Evolutionary conservation across 2,329 filamentous ascomycete genomes (phyloP).

Genomic region (Delphinella strobiligena): DNA sequence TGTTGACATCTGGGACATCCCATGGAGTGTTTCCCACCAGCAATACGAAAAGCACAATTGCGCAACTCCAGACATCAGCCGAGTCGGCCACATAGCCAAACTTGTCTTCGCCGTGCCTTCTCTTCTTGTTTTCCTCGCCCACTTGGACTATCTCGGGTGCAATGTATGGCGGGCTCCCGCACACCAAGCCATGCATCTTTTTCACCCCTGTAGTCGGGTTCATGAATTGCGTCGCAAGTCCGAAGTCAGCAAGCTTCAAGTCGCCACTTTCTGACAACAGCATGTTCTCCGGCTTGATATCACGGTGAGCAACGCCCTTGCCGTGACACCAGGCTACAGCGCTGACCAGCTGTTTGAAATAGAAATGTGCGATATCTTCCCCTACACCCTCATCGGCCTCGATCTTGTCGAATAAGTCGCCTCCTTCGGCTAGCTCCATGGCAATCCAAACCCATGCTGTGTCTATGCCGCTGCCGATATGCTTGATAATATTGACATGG

Average conservation of each 20-base stretch:
- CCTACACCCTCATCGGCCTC: constrained; percentile 93
- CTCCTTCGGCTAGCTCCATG: constrained; percentile 92
- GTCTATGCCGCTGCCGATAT: constrained; percentile 81
- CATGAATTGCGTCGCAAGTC: constrained; percentile 85
- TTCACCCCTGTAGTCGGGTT: constrained; percentile 61
- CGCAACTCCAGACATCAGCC: constrained; percentile 94
- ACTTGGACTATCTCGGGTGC: constrained; percentile 70
- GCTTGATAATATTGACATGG: constrained; percentile 88
- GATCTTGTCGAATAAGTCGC: constrained; percentile 98
- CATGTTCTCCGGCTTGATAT: constrained; percentile 75
- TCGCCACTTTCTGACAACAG: constrained; percentile 73
- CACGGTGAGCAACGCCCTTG: constrained; percentile 83
- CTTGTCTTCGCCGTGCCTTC: constrained; percentile 32
- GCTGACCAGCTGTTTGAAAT: constrained; percentile 82
- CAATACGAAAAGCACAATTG: constrained; percentile 92
- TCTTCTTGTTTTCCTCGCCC: constrained; percentile 34
- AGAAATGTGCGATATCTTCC: constrained; percentile 89
- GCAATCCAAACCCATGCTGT: constrained; percentile 88
- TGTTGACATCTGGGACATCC: constrained; percentile 70
- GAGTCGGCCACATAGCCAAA: constrained; percentile 62
- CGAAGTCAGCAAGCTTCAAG: constrained; percentile 93
- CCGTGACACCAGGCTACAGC: constrained; percentile 93
- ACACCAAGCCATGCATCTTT: constrained; percentile 78
- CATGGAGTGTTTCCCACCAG: constrained; percentile 94
- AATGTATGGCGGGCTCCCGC: constrained; percentile 93